Percentiles rank a stretch among this genome's conserved stretches.
Conservation (phyloP, 2,329 filamentous ascomycete genomes). For the Hirsutella rhossiliensis region DNA sequence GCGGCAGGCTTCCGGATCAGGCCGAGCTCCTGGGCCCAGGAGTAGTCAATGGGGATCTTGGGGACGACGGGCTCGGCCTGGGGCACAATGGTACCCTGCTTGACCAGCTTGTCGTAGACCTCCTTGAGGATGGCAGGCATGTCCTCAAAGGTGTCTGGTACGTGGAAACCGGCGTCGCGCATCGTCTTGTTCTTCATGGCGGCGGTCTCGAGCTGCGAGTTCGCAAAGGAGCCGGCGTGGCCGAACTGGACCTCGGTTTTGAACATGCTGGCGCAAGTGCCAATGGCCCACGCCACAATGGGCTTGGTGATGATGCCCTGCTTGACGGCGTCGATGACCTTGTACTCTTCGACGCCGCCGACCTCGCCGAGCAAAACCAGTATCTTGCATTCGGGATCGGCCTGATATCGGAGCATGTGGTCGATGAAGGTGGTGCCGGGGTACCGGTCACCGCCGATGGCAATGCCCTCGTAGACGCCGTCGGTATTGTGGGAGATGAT, state of each 20-base stretch:
- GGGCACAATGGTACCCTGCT: conserved; percentile 73
- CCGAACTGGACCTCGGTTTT: conserved; percentile 99
- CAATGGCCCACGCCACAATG: conserved; percentile 97
- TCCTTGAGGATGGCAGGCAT: conserved; percentile 64
- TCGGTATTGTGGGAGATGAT: conserved; percentile 94
- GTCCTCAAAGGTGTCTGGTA: conserved; percentile 95
- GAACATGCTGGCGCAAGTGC: conserved; percentile 98
- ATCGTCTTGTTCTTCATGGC: conserved; percentile 95
- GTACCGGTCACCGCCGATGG: conserved; percentile 98
- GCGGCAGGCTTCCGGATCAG: conserved; percentile 99
- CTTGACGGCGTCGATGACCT: conserved; percentile 97
- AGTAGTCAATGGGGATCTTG: conserved; percentile 99
- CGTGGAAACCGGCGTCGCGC: conserved; percentile 87
- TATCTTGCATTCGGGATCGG: conserved; percentile 96
- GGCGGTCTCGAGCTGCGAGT: conserved; percentile 97
- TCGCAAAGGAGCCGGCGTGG: conserved; percentile 96
- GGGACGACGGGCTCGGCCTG: conserved; percentile 82
- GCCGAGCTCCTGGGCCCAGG: conserved; percentile 97
- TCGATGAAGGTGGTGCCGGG: conserved; percentile 99
- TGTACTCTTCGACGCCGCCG: conserved; percentile 98
- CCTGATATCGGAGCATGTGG: conserved; percentile 92
- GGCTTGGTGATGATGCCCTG: conserved; percentile 92
- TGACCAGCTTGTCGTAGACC: conserved; percentile 83
- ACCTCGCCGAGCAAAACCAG: conserved; percentile 93
- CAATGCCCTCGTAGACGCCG: conserved; percentile 97